A percentile compares a stretch with the other conserved stretches of the same genome.
Evolutionary conservation across 2,329 filamentous ascomycete genomes (phyloP).

Genomic region (Arthroderma sp.): DNA sequence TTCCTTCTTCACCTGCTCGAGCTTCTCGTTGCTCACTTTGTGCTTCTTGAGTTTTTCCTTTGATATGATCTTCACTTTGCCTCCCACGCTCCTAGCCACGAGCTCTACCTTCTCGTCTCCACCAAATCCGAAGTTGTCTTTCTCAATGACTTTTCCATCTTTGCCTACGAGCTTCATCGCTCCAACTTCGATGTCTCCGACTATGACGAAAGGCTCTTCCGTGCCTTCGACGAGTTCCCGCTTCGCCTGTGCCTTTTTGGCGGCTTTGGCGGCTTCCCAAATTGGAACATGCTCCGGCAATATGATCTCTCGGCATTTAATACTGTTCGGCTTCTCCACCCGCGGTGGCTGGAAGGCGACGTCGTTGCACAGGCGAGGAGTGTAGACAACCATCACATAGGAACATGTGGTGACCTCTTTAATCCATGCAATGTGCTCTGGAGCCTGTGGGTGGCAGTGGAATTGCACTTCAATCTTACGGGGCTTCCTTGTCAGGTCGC

Average conservation of each 20-base stretch:
- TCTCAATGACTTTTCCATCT: conserved; percentile 46
- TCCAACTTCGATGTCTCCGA: conserved; percentile 50
- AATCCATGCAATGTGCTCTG: conserved; percentile 75
- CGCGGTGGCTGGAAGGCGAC: conserved; percentile 73
- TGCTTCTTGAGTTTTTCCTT: conserved; percentile 57
- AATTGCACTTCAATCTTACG: conserved; percentile 72
- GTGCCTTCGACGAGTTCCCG: conserved; percentile 26
- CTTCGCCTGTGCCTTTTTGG: conserved; percentile 20
- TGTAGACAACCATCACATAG: conserved; percentile 88
- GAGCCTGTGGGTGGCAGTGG: conserved; percentile 64
- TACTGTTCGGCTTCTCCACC: conserved; percentile 61
- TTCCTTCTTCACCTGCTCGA: conserved; percentile 58
- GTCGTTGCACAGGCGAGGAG: conserved; percentile 75
- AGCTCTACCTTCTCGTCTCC: conserved; percentile 37
- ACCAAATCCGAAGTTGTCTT: conserved; percentile 43
- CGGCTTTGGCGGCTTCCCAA: conserved; percentile 31
- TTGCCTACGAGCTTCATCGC: conserved; percentile 44
- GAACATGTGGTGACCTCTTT: conserved; percentile 85
- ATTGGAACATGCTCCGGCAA: conserved; percentile 41
- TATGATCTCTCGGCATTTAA: conserved; percentile 64
- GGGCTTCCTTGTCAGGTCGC: conserved; percentile 71
- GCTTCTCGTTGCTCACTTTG: conserved; percentile 52
- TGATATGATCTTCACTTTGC: conserved; percentile 48
- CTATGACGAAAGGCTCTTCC: conserved; percentile 28
- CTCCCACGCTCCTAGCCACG: conserved; percentile 48